Evolutionary conservation across 1,284 basidiomycete species (phyloP).

Genomic region (Ustilago shanxiensis): DNA sequence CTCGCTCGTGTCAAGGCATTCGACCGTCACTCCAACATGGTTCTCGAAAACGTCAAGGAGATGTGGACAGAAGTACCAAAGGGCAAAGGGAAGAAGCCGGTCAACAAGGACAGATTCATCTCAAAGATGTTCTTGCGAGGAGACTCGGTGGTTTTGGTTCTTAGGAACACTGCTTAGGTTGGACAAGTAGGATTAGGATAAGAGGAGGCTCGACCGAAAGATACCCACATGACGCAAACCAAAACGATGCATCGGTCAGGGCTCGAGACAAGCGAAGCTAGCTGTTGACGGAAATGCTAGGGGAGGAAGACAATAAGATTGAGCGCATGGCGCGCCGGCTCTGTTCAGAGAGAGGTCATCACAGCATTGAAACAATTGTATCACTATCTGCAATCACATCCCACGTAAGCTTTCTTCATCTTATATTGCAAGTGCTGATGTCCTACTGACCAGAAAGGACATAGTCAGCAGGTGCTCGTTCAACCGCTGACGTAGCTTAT

Average conservation of each 20-base stretch:
- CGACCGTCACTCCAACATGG: conserved; percentile 99
- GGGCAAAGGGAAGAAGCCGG: conserved; percentile 97
- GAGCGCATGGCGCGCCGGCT: too few relatives aligned
- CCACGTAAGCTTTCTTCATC: background rate
- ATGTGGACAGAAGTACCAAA: conserved; percentile 99
- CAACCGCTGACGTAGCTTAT: background rate
- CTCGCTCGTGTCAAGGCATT: conserved; percentile 98
- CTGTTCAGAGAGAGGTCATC: background rate
- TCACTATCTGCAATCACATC: conserved; percentile 9
- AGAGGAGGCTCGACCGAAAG: background rate
- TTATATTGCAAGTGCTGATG: background rate
- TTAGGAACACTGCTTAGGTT: conserved; percentile 45
- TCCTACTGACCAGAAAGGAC: background rate
- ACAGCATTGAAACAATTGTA: conserved; percentile 11
- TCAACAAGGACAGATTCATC: conserved; percentile 93
- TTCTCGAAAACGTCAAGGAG: conserved; percentile 72
- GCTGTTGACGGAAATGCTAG: background rate
- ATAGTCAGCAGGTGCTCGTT: background rate
- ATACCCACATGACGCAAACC: background rate
- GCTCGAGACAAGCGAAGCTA: background rate
- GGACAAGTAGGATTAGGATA: background rate
- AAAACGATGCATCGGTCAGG: background rate
- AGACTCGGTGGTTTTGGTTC: conserved; percentile 68
- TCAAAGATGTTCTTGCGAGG: conserved; percentile 86
- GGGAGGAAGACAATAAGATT: background rate